phyloP scores from a whole-genome alignment of 306 rosid species.

The Prosopis cineraria region DNA sequence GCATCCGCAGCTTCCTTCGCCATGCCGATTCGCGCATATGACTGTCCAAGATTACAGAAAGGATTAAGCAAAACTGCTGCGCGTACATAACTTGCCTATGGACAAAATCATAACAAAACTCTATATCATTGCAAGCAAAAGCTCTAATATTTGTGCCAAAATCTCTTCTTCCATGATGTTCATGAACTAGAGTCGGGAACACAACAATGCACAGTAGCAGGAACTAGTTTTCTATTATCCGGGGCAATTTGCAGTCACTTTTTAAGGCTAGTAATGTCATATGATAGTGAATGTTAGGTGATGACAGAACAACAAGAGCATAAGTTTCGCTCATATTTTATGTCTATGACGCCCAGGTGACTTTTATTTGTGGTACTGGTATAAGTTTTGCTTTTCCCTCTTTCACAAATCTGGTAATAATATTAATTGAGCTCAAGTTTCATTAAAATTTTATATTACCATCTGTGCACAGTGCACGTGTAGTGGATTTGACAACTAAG shows the following conservation, averaged over 20 bases:
- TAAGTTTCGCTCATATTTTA: too few relatives aligned
- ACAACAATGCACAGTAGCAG: neutral
- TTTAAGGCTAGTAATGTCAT: neutral
- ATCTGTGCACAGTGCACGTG: constrained; percentile 5
- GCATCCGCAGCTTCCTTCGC: constrained; percentile 99
- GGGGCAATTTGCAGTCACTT: neutral
- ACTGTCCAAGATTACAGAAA: constrained; percentile 47
- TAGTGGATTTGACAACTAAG: neutral
- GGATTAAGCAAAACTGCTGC: constrained; percentile 20
- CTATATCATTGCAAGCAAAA: neutral
- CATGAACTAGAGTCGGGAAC: neutral
- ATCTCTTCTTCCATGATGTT: neutral
- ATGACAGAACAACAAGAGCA: neutral
- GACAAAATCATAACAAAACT: neutral
- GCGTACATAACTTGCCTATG: neutral
- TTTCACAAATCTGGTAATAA: neutral
- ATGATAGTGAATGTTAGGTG: neutral
- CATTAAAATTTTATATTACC: neutral
- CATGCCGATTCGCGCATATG: constrained; percentile 95
- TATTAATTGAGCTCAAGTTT: neutral
- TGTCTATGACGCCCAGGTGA: too few relatives aligned
- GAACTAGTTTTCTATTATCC: neutral
- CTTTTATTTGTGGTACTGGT: neutral
- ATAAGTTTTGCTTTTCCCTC: neutral
- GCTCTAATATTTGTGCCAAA: constrained; percentile 21